phyloP scores from a whole-genome alignment of 108 stramenopile genomes.

The Cyclotella cryptica region DNA sequence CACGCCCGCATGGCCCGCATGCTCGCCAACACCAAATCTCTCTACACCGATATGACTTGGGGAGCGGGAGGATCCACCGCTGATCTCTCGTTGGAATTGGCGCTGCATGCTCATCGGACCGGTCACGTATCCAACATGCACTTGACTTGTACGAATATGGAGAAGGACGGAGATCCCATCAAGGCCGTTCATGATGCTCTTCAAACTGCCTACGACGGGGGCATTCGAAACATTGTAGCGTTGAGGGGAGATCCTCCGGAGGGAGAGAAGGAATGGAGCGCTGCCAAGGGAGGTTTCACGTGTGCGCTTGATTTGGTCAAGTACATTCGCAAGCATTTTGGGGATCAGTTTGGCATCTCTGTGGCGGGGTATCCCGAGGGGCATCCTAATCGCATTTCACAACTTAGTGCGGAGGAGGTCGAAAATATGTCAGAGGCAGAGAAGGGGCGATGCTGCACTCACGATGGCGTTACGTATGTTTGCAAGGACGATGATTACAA shows the following conservation, averaged over 20 bases:
- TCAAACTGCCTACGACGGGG: slow-evolving; percentile 73
- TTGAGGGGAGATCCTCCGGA: slow-evolving; percentile 98
- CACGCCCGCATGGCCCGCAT: slow-evolving; percentile 94
- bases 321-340: slow-evolving; percentile 93
- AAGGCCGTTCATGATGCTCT: slow-evolving; percentile 91
- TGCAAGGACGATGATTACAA: slow-evolving; percentile 95
- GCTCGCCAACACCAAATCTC: slow-evolving; percentile 79
- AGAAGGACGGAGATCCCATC: slow-evolving; percentile 79
- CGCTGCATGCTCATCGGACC: slow-evolving; percentile 75
- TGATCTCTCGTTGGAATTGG: slow-evolving; percentile 93
- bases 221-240: slow-evolving; percentile 98
- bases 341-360: slow-evolving; percentile 90
- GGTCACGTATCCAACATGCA: slow-evolving; percentile 99
- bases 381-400: slow-evolving; percentile 93
- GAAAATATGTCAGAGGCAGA: slow-evolving; percentile 83
- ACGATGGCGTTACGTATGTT: slow-evolving; percentile 86
- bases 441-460: slow-evolving; percentile 74
- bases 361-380: slow-evolving; percentile 99
- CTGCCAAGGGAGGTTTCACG: slow-evolving; percentile 94
- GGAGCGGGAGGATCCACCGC: slow-evolving; percentile 99
- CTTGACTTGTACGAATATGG: slow-evolving; percentile 99
- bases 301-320: slow-evolving; percentile 98
- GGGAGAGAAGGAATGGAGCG: slow-evolving; percentile 97
- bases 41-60: slow-evolving; percentile 99
- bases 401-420: slow-evolving; percentile 73